Base-by-base conservation (phyloP, 192 early-diverging fungal genomes). In the Coemansia sp. region DNA sequence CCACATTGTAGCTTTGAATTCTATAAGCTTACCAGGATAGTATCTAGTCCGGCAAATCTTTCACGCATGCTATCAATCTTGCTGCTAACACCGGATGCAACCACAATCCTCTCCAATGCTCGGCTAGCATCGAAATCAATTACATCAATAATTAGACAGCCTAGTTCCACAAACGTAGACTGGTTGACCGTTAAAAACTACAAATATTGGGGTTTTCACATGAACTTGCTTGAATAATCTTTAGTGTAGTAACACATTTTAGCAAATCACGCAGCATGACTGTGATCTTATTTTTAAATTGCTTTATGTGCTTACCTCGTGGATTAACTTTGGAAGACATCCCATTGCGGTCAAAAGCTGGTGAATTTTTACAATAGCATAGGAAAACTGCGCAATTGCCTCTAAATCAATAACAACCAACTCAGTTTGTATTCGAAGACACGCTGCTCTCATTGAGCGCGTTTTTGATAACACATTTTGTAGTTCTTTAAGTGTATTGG, bases 71-170 rank as follows among this genome's bases (percentile, higher is more conserved):
- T 21, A 19, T 80, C 78, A 8, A 80, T 70, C 30, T 69, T 72
- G 51, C 46, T 70, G 22, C 55, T 75, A 8, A 70, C 60, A 24
- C 60, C 55, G 0, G 59, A 14, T 27, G 64, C 69, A 32, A 80
- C 56, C 2, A 75, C 78, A 0, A 75, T 50, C n/a, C 67, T 31
- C 10, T 69, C 66, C 11, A 68, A 66, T 8, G 63, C 29, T 3
- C 66, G 68, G 22, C 78, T 80, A 7, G 62, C 57, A 4, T 71
- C 63, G 64, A 80, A 80, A 29, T 80, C 67, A 2, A 80, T 73
- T 0, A 59, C 63, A 21, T 64, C 63, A 46, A 66, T 63, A 58
- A 80, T 75, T 21, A 68, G 42, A 30, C 69, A 71, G 6, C 69
- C 73, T 24, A 80, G 51, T 0, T 32, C 36, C 1, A 56, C 55